Conservation (phyloP, 306 rosid genomes). For the Rosa lucieae region DNA sequence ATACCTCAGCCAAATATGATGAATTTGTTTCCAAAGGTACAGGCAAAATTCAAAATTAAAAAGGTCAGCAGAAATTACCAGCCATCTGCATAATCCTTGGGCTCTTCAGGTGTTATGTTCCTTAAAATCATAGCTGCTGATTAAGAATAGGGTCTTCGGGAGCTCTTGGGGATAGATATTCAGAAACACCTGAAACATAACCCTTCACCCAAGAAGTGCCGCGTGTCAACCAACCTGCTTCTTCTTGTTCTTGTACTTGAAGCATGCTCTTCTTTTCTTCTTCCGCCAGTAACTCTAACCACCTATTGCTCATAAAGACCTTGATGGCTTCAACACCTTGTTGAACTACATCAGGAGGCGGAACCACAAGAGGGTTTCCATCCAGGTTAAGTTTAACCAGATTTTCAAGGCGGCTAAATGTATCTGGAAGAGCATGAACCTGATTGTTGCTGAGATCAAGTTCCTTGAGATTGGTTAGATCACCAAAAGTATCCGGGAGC, state of each 20-base stretch:
- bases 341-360: constrained; percentile 61
- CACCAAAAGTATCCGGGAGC: constrained; percentile 86
- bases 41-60: background rate
- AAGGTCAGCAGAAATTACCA: background rate
- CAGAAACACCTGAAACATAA: constrained; percentile 51
- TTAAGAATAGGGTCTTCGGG: constrained; percentile 64
- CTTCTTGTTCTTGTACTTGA: constrained; percentile 48
- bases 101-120: background rate
- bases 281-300: constrained; percentile 68
- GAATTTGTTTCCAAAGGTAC: background rate
- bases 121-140: constrained; percentile 66
- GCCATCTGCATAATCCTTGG: background rate
- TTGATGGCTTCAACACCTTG: constrained; percentile 73
- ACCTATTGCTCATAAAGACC: constrained; percentile 77
- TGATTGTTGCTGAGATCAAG: constrained; percentile 96
- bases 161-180: constrained; percentile 53
- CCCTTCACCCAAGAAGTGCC: constrained; percentile 86
- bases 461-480: constrained; percentile 72
- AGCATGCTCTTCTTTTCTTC: constrained; percentile 64
- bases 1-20: background rate
- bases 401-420: constrained; percentile 82
- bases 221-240: constrained; percentile 75
- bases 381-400: constrained; percentile 83
- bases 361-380: constrained; percentile 77
- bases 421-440: constrained; percentile 77